Percentiles rank a stretch among this genome's conserved stretches.
phyloP scores from a whole-genome alignment of 352 stramenopile species.

The Phytophthora pini region DNA sequence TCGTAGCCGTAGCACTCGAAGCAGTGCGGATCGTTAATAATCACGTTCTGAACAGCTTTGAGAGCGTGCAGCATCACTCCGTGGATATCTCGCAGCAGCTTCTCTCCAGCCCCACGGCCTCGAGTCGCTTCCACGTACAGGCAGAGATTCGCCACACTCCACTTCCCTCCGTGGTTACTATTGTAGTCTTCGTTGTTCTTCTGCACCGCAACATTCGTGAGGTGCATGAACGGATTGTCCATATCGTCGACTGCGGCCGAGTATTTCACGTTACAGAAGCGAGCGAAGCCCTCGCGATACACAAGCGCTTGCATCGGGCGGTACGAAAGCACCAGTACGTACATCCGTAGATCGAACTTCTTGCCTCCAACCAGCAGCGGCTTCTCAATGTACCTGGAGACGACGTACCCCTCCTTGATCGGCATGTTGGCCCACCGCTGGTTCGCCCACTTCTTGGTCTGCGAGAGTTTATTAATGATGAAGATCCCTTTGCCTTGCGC shows the following conservation, averaged over 20 bases:
- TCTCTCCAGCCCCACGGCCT: slow-evolving; percentile 57
- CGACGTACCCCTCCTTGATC: slow-evolving; percentile 88
- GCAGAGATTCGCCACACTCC: slow-evolving; percentile 87
- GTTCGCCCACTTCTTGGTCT: slow-evolving; percentile 93
- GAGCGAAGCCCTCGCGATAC: slow-evolving; percentile 91
- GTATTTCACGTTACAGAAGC: slow-evolving; percentile 94
- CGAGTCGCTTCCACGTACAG: slow-evolving; percentile 85
- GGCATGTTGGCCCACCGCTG: slow-evolving; percentile 69
- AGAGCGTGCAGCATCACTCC: slow-evolving; percentile 89
- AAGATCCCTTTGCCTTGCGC: slow-evolving; percentile 94
- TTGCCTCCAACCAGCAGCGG: slow-evolving; percentile 92
- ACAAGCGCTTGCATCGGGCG: slow-evolving; percentile 80
- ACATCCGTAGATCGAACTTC: slow-evolving; percentile 95
- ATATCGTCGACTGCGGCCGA: slow-evolving; percentile 85
- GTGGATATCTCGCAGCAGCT: slow-evolving; percentile 72
- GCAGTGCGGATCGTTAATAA: slow-evolving; percentile 95
- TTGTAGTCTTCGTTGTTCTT: slow-evolving; percentile 94
- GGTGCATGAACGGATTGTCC: slow-evolving; percentile 91
- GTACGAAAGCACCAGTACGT: slow-evolving; percentile 92
- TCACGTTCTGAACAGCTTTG: slow-evolving; percentile 89
- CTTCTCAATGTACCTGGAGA: slow-evolving; percentile 92
- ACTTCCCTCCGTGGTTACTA: slow-evolving; percentile 90
- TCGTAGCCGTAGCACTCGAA: slow-evolving; percentile 97
- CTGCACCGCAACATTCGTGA: slow-evolving; percentile 92
- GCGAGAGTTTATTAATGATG: slow-evolving; percentile 93